A percentile compares a stretch with the other conserved stretches of the same genome.
Conservation (phyloP, 495 filamentous ascomycete genomes). For the Penicillium psychrofluorescens region DNA sequence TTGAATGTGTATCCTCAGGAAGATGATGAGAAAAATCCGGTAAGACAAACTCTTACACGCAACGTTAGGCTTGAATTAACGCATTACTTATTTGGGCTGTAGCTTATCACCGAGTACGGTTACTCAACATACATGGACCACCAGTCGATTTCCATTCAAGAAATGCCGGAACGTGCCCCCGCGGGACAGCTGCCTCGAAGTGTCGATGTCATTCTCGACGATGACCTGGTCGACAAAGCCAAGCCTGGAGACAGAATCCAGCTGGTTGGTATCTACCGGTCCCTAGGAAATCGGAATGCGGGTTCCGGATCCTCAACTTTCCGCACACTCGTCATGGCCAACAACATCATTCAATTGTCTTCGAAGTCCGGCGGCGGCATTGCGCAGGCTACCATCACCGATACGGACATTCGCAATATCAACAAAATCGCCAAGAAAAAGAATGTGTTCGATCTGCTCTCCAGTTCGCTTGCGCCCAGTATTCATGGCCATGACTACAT, state of each 20-base stretch:
- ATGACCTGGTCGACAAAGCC: conserved; percentile 89
- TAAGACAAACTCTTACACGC: conserved; percentile 5
- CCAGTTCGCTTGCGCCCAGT: conserved; percentile 95
- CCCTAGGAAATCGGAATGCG: conserved; percentile 89
- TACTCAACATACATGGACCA: conserved; percentile 95
- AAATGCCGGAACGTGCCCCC: conserved; percentile 97
- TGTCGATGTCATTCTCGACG: conserved; percentile 96
- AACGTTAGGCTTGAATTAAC: conserved; percentile 4
- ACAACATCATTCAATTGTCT: conserved; percentile 90
- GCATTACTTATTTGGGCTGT: neutral
- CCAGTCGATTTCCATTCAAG: conserved; percentile 96
- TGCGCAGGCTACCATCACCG: conserved; percentile 88
- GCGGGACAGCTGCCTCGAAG: conserved; percentile 92
- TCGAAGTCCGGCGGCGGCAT: conserved; percentile 95
- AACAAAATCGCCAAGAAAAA: conserved; percentile 96
- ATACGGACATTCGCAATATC: conserved; percentile 96
- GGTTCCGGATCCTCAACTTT: conserved; percentile 82
- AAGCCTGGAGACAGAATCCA: conserved; percentile 97
- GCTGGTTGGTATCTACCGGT: conserved; percentile 87
- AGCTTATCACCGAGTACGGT: conserved; percentile 90
- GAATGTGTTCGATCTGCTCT: conserved; percentile 85
- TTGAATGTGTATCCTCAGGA: conserved; percentile 91
- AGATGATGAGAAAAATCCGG: conserved; percentile 73
- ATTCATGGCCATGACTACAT: conserved; percentile 98
- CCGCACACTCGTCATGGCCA: conserved; percentile 86